Conservation (phyloP, 345 rosid species). For the Camelina hispida region DNA sequence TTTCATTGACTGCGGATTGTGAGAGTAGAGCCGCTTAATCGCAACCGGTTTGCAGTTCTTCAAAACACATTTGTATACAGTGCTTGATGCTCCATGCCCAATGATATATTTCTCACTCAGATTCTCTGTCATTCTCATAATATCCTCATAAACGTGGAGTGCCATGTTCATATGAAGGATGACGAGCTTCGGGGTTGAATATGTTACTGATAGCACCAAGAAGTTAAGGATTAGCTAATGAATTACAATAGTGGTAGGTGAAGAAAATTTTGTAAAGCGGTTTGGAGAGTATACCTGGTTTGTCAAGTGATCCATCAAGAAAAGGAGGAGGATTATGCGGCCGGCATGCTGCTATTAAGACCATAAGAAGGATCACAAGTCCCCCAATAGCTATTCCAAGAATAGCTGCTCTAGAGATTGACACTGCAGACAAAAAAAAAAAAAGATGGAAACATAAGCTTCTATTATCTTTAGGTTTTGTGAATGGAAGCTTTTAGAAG, state of each 20-base stretch:
- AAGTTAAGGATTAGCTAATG: conserved; percentile 20
- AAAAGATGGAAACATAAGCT: not conserved
- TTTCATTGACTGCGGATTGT: conserved; percentile 77
- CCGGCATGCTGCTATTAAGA: conserved; percentile 76
- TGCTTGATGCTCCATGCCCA: conserved; percentile 92
- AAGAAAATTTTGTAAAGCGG: not conserved
- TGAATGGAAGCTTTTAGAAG: not conserved
- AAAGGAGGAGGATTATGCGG: conserved; percentile 70
- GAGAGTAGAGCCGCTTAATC: conserved; percentile 88
- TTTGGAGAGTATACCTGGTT: conserved; percentile 64
- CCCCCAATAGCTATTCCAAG: conserved; percentile 92
- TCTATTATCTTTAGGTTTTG: not conserved
- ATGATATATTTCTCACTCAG: conserved; percentile 88
- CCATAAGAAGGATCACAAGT: conserved; percentile 85
- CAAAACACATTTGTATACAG: conserved; percentile 90
- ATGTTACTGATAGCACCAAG: conserved; percentile 54
- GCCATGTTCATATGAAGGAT: conserved; percentile 99
- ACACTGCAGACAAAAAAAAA: conserved; percentile 48
- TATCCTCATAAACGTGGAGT: conserved; percentile 94
- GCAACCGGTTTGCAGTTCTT: conserved; percentile 97
- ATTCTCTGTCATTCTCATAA: conserved; percentile 98
- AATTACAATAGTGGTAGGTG: not conserved
- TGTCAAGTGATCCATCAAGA: conserved; percentile 77
- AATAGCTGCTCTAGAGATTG: conserved; percentile 89
- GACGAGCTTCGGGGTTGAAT: conserved; percentile 80